Conservation (phyloP, 768 basidiomycete species). For the Panaeolus cyanescens region DNA sequence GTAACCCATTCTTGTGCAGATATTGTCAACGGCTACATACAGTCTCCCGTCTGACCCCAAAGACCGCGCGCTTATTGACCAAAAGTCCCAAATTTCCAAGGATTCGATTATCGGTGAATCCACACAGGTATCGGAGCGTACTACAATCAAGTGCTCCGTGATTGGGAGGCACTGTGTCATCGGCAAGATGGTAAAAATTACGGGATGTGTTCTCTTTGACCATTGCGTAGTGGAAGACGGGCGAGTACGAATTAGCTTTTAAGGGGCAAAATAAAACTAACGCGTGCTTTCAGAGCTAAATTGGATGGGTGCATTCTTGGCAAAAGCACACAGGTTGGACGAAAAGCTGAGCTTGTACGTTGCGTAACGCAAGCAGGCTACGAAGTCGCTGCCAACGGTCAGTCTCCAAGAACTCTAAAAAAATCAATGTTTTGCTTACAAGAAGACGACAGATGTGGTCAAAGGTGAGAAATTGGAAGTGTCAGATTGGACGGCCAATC, state of each 20-base stretch:
- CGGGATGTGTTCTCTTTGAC: conserved; percentile 82
- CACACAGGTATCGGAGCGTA: conserved; percentile 78
- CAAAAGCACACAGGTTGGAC: conserved; percentile 70
- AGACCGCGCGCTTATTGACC: conserved; percentile 70
- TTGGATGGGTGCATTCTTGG: conserved; percentile 78
- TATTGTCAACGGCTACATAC: conserved; percentile 53
- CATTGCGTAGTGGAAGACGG: conserved; percentile 89
- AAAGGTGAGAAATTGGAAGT: conserved; percentile 45
- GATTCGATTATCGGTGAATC: conserved; percentile 85
- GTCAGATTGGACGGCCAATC: conserved; percentile 37
- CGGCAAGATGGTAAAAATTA: conserved; percentile 82
- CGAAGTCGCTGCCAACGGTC: conserved; percentile 68
- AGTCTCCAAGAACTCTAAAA: conserved; percentile 12
- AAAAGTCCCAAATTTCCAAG: conserved; percentile 79
- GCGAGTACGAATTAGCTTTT: conserved; percentile 41
- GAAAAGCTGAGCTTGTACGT: conserved; percentile 64
- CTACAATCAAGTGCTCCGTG: conserved; percentile 77
- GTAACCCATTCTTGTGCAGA: conserved; percentile 31
- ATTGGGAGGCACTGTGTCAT: conserved; percentile 85
- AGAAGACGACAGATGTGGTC: conserved; percentile 43
- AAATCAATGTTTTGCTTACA: not conserved
- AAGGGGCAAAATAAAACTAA: not conserved
- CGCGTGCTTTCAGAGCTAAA: conserved; percentile 57
- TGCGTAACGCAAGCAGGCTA: conserved; percentile 81
- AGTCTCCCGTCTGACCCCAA: conserved; percentile 60